Evolutionary conservation across 305 asterid genomes (phyloP).

Genomic region (Caryopteris hybrid): DNA sequence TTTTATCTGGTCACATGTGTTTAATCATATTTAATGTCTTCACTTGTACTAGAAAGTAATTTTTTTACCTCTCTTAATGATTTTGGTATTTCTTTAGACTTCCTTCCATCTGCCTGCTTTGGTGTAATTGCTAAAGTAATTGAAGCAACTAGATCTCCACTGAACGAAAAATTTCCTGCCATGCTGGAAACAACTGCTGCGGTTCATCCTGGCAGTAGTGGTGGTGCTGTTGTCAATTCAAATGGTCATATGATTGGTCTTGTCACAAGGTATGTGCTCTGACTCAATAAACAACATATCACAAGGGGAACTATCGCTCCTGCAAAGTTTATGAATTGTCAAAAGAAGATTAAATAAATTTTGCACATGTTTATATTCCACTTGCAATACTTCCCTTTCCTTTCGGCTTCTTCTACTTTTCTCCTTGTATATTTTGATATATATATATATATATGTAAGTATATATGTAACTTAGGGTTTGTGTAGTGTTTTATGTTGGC

Average conservation of each 20-base stretch:
- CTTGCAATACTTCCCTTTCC: not conserved
- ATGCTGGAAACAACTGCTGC: slow-evolving; percentile 99
- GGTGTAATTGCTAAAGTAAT: slow-evolving; percentile 93
- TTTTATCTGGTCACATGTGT: slow-evolving; percentile 3
- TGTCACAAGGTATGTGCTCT: slow-evolving; percentile 70
- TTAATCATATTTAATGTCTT: not conserved
- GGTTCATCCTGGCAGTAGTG: slow-evolving; percentile 97
- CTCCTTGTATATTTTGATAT: not conserved
- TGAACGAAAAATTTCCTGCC: slow-evolving; percentile 55
- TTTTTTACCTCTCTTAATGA: not conserved
- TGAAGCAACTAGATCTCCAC: slow-evolving; percentile 49
- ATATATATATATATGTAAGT: too few species aligned
- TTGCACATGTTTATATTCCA: not conserved
- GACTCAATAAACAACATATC: not conserved
- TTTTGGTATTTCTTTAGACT: slow-evolving; percentile 36
- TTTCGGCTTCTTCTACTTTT: not conserved
- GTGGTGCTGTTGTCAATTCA: slow-evolving; percentile 92
- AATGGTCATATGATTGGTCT: slow-evolving; percentile 88
- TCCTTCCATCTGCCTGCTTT: slow-evolving; percentile 78
- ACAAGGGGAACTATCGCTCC: not conserved
- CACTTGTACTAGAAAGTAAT: not conserved
- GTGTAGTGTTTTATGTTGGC: not conserved
- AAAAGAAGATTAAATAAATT: not conserved
- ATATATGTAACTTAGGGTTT: too few species aligned
- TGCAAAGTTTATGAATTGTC: not conserved